phyloP scores from a whole-genome alignment of 83 land plant species.

The Thuja plicata region DNA sequence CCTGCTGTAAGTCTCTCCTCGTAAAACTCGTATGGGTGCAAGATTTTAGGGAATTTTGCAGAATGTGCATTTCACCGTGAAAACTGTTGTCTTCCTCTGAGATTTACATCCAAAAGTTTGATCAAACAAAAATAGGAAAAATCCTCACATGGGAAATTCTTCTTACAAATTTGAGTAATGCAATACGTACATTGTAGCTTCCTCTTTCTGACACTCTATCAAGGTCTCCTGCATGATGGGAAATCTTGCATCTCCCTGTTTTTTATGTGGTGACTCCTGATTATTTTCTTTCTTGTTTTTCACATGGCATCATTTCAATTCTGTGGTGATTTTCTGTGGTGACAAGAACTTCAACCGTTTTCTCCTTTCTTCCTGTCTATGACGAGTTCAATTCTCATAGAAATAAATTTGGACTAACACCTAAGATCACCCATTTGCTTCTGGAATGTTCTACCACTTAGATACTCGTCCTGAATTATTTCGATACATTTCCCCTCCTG shows the following conservation, averaged over 20 bases:
- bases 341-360: background rate
- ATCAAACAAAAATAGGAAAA: too few species aligned
- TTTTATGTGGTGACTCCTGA: background rate
- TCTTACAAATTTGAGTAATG: background rate
- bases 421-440: background rate
- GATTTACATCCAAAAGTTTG: background rate
- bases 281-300: background rate
- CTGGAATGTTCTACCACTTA: too few species aligned
- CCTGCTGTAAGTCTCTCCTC: background rate
- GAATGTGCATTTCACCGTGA: background rate
- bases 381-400: too few species aligned
- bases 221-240: background rate
- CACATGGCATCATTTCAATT: background rate
- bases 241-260: background rate
- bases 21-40: background rate
- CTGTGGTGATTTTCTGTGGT: background rate
- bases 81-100: background rate
- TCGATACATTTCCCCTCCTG: too few species aligned
- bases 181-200: background rate
- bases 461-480: too few species aligned
- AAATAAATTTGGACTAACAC: too few species aligned
- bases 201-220: background rate
- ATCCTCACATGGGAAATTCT: background rate
- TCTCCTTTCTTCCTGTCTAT: background rate
- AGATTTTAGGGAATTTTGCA: background rate